These are phyloP conservation scores for Blastobotrys malaysiensis DNA, from an alignment of 1,139 yeast genomes.

Conservation along the genomic window DNA sequence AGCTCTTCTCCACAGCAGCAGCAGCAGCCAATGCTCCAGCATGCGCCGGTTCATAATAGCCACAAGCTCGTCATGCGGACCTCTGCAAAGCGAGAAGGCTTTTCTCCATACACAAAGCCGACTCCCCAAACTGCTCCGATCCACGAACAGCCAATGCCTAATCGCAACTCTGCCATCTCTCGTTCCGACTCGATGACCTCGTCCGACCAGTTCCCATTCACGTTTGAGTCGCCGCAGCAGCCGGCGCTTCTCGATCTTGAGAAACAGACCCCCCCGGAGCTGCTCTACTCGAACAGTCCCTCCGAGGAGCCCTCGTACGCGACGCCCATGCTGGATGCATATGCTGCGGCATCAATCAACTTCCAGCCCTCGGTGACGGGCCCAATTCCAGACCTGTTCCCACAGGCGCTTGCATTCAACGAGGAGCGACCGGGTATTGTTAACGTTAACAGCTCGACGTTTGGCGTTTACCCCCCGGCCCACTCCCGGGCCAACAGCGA, in stretches of 20 bases:
- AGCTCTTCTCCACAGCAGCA: slow-evolving; percentile 8
- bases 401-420: background rate
- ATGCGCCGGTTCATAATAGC: background rate
- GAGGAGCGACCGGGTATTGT: background rate
- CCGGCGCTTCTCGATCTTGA: background rate
- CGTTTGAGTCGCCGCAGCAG: background rate
- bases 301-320: background rate
- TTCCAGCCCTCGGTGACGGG: background rate
- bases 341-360: background rate
- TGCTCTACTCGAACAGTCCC: slow-evolving; percentile 8
- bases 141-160: background rate
- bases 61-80: background rate
- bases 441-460: background rate
- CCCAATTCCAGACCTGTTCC: background rate
- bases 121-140: background rate
- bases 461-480: slow-evolving; percentile 22
- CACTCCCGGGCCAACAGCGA: slow-evolving; percentile 24
- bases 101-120: background rate
- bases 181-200: background rate
- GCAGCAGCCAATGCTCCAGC: slow-evolving; percentile 9
- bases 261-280: slow-evolving; percentile 4
- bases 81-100: background rate
- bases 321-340: background rate
- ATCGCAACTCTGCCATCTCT: background rate
- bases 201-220: background rate